Conservation (phyloP, 1,284 basidiomycete species). For the Xerocomus amazonicus region DNA sequence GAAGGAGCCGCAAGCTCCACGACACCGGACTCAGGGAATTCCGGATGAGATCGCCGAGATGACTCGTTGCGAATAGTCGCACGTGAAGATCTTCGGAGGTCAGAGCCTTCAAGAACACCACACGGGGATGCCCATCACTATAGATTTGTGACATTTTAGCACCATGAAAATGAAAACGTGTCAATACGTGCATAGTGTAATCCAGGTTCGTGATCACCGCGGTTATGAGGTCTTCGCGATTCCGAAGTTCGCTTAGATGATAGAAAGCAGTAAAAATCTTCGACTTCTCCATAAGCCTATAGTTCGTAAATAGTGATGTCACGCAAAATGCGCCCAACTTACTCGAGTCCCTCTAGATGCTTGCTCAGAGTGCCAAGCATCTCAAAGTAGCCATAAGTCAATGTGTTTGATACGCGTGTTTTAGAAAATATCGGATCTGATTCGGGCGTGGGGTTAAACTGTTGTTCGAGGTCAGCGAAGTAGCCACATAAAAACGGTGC, state of each 20-base stretch:
- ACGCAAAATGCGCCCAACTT: conserved; percentile 33
- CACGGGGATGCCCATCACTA: conserved; percentile 89
- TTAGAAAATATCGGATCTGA: conserved; percentile 86
- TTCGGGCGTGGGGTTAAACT: conserved; percentile 67
- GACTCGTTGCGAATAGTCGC: conserved; percentile 84
- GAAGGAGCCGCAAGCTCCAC: conserved; percentile 85
- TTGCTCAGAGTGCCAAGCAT: conserved; percentile 92
- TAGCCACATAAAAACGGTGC: neutral
- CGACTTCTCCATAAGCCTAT: conserved; percentile 84
- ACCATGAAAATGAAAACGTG: neutral
- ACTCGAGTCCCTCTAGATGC: conserved; percentile 87
- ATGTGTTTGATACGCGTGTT: conserved; percentile 75
- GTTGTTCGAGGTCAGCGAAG: conserved; percentile 4
- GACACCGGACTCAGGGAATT: conserved; percentile 60
- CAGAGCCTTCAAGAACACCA: conserved; percentile 89
- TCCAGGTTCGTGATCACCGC: conserved; percentile 91
- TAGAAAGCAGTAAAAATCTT: conserved; percentile 96
- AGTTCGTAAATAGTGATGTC: conserved; percentile 4
- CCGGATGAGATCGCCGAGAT: conserved; percentile 79
- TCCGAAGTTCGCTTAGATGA: conserved; percentile 85
- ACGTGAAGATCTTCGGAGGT: conserved; percentile 91
- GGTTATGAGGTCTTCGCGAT: conserved; percentile 88
- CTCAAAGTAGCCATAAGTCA: conserved; percentile 93
- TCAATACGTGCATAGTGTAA: conserved; percentile 69
- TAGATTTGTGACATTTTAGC: conserved; percentile 3